phyloP scores from a whole-genome alignment of 192 early-diverging fungal genomes.

The Phycomyces nitens region DNA sequence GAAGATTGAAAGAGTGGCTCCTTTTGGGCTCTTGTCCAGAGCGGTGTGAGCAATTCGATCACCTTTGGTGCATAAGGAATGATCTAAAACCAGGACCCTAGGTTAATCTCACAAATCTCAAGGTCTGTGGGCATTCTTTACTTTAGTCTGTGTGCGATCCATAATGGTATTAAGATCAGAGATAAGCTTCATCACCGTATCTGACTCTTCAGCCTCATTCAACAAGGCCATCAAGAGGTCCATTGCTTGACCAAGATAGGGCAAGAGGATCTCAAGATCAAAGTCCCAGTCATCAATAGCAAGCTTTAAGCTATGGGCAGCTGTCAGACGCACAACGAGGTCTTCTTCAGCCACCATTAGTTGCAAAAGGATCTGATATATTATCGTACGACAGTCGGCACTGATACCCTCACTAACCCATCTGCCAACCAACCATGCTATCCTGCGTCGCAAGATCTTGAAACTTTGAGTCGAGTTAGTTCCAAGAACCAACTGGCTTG shows the following conservation, averaged over 20 bases:
- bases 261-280: slow-evolving; percentile 61
- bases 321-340: slow-evolving; percentile 76
- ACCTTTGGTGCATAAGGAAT: slow-evolving; percentile 69
- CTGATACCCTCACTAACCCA: slow-evolving; percentile 82
- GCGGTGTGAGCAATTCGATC: slow-evolving; percentile 67
- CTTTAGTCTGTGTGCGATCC: slow-evolving; percentile 68
- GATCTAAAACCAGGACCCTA: slow-evolving; percentile 45
- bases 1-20: slow-evolving; percentile 81
- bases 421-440: slow-evolving; percentile 79
- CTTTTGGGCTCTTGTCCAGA: slow-evolving; percentile 73
- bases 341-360: slow-evolving; percentile 69
- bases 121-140: slow-evolving; percentile 1
- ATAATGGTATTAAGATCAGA: slow-evolving; percentile 71
- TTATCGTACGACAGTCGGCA: slow-evolving; percentile 52
- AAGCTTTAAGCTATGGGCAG: slow-evolving; percentile 57
- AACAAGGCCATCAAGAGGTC: slow-evolving; percentile 56
- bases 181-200: slow-evolving; percentile 71
- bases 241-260: slow-evolving; percentile 63
- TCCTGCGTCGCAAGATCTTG: slow-evolving; percentile 58
- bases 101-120: background rate
- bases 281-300: slow-evolving; percentile 91
- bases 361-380: slow-evolving; percentile 72
- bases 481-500: too few species aligned
- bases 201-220: slow-evolving; percentile 66
- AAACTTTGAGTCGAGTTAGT: too few species aligned